A percentile compares a stretch with the other conserved stretches of the same genome.
phyloP scores from a whole-genome alignment of 352 stramenopile genomes.

The Phytopythium vexans region DNA sequence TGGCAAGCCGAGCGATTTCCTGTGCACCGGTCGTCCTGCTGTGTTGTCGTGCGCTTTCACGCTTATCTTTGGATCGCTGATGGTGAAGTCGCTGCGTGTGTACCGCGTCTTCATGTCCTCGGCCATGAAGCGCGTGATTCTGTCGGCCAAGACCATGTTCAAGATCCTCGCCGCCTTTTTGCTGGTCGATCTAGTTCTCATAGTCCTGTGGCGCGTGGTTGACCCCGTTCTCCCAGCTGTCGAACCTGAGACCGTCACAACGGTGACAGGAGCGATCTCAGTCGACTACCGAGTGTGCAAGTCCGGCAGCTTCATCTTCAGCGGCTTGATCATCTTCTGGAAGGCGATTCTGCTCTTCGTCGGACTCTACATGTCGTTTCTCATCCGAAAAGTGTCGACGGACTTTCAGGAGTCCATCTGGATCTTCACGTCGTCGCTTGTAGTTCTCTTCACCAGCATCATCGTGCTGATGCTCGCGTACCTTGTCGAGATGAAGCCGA shows the following conservation, averaged over 20 bases:
- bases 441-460: slow-evolving; percentile 38
- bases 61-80: slow-evolving; percentile 37
- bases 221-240: slow-evolving; percentile 13
- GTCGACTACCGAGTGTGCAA: slow-evolving; percentile 6
- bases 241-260: slow-evolving; percentile 6
- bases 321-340: slow-evolving; percentile 30
- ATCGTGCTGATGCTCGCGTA: slow-evolving; percentile 40
- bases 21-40: slow-evolving; percentile 32
- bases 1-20: slow-evolving; percentile 22
- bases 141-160: slow-evolving; percentile 39
- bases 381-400: slow-evolving; percentile 43
- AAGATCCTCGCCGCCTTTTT: slow-evolving; percentile 32
- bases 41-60: slow-evolving; percentile 38
- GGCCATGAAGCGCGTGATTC: slow-evolving; percentile 35
- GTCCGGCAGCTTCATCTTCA: slow-evolving; percentile 34
- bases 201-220: slow-evolving; percentile 24
- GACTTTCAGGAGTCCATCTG: slow-evolving; percentile 52
- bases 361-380: slow-evolving; percentile 38
- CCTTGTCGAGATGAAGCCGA: slow-evolving; percentile 30
- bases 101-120: slow-evolving; percentile 42
- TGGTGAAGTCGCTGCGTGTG: slow-evolving; percentile 52
- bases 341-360: slow-evolving; percentile 33
- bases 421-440: slow-evolving; percentile 39
- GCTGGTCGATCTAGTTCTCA: slow-evolving; percentile 25
- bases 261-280: no score